Conservation (phyloP, 2,329 filamentous ascomycete genomes). For the Colletotrichum graminicola region DNA sequence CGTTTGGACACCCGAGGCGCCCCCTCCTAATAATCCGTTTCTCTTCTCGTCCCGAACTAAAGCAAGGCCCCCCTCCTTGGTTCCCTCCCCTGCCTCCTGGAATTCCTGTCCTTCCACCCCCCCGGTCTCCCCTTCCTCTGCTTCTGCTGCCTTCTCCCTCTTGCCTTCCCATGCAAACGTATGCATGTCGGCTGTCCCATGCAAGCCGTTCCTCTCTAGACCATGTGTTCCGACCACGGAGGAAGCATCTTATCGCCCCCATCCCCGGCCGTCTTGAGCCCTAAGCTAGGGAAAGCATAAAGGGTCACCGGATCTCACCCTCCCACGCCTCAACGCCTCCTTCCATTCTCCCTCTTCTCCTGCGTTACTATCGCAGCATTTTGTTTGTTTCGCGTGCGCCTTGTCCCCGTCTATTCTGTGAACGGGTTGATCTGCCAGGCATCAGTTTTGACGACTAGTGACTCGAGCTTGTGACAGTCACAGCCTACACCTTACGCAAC, state of each 20-base stretch:
- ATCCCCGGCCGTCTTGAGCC: conserved; percentile 6
- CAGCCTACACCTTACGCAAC: background rate
- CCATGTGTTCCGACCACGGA: conserved; percentile 22
- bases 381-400: background rate
- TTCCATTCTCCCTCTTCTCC: background rate
- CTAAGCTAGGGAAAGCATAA: conserved; percentile 36
- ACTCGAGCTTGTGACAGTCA: background rate
- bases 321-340: conserved; percentile 1
- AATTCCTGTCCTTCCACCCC: background rate
- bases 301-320: conserved; percentile 20
- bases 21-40: background rate
- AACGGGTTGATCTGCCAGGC: background rate
- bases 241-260: conserved; percentile 21
- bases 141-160: background rate
- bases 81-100: background rate
- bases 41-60: conserved; percentile 5
- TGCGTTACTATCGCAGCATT: background rate
- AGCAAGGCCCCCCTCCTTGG: background rate
- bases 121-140: background rate
- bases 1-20: background rate
- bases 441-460: background rate
- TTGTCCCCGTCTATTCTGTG: background rate
- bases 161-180: background rate
- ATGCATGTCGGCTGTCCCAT: conserved; percentile 5
- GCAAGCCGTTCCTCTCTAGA: conserved; percentile 2